Percentiles rank a stretch among this genome's conserved stretches.
These are phyloP conservation scores for Macadamia integrifolia DNA, from an alignment of 164 flowering plant genomes.

Conservation along the genomic window DNA sequence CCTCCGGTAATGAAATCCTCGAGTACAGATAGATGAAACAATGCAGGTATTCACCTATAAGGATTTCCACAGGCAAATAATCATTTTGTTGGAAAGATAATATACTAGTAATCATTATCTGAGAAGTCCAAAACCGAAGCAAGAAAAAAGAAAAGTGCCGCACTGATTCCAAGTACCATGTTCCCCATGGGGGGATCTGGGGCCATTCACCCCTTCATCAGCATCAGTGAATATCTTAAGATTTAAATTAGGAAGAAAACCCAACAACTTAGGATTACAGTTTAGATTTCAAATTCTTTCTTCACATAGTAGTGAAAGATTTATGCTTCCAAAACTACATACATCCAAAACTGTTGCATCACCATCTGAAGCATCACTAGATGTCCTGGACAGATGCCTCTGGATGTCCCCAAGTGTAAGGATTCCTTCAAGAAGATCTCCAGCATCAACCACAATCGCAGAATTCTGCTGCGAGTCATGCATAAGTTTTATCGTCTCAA, in stretches of 20 bases:
- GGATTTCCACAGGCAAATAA: not conserved
- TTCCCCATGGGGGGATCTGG: no score
- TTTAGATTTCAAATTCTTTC: not conserved
- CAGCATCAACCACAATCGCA: slow-evolving; percentile 68
- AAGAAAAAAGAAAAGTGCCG: not conserved
- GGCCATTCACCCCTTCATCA: no score
- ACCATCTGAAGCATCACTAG: slow-evolving; percentile 32
- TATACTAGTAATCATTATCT: not conserved
- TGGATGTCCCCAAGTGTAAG: slow-evolving; percentile 74
- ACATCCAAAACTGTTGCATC: slow-evolving; percentile 54
- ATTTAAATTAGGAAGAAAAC: not conserved
- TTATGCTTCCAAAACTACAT: slow-evolving; percentile 20
- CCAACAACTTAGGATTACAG: not conserved
- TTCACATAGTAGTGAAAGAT: not conserved
- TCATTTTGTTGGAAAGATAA: not conserved
- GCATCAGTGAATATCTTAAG: no score
- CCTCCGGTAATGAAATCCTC: slow-evolving; percentile 75
- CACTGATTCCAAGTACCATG: not conserved
- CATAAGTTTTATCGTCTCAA: slow-evolving; percentile 61
- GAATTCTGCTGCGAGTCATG: slow-evolving; percentile 57
- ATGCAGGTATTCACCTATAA: slow-evolving; percentile 54
- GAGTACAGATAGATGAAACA: slow-evolving; percentile 75
- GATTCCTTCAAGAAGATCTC: slow-evolving; percentile 80
- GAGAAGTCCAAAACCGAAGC: not conserved
- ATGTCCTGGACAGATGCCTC: slow-evolving; percentile 40